Evolutionary conservation across 116 monocot species (phyloP), one percentile per base, ranked within the genome.

Genomic region (Dioscorea cayenensis): DNA sequence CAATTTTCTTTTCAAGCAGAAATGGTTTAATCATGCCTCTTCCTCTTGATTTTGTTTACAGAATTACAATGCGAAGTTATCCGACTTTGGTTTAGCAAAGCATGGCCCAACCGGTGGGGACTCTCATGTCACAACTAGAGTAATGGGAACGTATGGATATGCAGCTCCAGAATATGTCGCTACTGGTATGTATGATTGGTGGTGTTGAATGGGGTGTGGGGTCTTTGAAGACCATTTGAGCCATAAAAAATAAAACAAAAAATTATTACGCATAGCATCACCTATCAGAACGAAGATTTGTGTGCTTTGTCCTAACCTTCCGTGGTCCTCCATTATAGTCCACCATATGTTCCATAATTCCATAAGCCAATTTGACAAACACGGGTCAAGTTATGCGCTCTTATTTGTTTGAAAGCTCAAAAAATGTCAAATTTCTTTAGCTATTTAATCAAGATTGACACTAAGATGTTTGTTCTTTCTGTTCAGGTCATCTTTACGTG

Each of bases 121-220:
- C 11, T 74, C 85, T 10, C 87, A 87, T 43, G 77, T 91, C 22
- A 80, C 85, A 0, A 92, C 95, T 6, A 72, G 90, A 63, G 72
- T 96, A 49, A 85, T 96, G 84, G 95, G 92, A 27, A 96, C 95
- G 11, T 80, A 75, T 51, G 95, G 89, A 14, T 96, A 96, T 79
- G 92, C 87, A 18, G 92, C 95, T 63, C 92, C 95, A 21, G 95
- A 96, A 48, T 96, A 96, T 73, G 84, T 89, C 36, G 64, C 78
- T 11, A 87, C 87, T 17, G 89, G 89, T 85, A 73, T 27, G 70
- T 58, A 58, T 37, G 66, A 43, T 43, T 43, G 43, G 43, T 43
- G 43, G 43, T 12, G 1, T 7, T 43, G 43, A 12, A 6, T 43
- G 43, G 43, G 43, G 43, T 12, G 43, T 9, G 43, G 7, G 43